Evolutionary conservation across 495 filamentous ascomycete species (phyloP), one percentile per base, ranked within the genome.

Genomic region (Usnea hakonensis): DNA sequence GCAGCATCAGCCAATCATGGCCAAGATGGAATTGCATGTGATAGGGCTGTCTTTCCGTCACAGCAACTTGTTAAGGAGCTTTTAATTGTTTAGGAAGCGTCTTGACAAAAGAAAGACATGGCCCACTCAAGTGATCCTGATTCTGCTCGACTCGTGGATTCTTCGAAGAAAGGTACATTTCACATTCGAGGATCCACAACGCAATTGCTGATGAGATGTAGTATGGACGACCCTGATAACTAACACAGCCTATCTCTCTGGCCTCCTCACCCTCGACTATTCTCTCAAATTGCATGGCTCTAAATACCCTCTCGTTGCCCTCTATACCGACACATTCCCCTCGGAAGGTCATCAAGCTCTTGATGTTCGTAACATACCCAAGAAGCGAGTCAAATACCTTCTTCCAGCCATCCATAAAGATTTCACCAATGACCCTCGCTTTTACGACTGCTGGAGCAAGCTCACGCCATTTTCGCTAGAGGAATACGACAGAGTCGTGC

Each of bases 391-490:
- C 60, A 77, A 80, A 0, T 84, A 87, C 69, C 79, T 92, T 2
- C 73, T 84, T 10, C 89, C 89, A 0, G 76, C 76, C 0, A 69
- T 73, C 1, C 66, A 74, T 37, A 85, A 85, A 60, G 79, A 85
- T 71, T 64, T 71, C 71, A 73, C 66, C 63, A 79, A 86, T 46
- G 88, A 92, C 68, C 77, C 81, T 53, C 81, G 90, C 38, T 93
- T 95, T 76, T 85, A 88, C 71, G 89, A 91, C 66, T 87, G 84
- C 79, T 95, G 90, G 89, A 87, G 78, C 71, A 95, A 95, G 74
- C 79, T 95, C n/a, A 83, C 83, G 19, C 82, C 85, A 2, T 95
- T 93, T 69, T 82, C 81, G 16, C 77, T 93, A 10, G 73, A 74
- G 16, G 81, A 88, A 65, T 93, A 89, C 73, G 81, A 86, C 6